A percentile compares a stretch with the other conserved stretches of the same genome.
Evolutionary conservation across 306 rosid genomes (phyloP).

Genomic region (Acacia crassicarpa): DNA sequence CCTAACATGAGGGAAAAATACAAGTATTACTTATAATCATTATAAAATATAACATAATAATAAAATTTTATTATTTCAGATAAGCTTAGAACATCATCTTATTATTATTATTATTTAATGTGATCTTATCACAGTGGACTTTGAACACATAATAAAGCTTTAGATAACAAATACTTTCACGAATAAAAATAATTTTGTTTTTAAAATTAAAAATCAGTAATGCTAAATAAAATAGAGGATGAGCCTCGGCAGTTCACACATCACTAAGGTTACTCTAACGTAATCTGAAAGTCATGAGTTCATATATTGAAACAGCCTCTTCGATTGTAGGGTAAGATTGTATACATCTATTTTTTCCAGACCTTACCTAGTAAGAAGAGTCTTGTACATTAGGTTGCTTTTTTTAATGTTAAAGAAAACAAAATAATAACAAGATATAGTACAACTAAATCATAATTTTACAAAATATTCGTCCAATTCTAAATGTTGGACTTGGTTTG

Average conservation of each 20-base stretch:
- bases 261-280: no score
- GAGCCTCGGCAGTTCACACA: no score
- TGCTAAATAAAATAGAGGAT: no score
- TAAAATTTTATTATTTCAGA: not conserved
- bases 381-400: no score
- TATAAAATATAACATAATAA: not conserved
- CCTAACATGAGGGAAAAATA: not conserved
- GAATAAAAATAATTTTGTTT: not conserved
- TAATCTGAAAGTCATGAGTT: no score
- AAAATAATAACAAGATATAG: not conserved
- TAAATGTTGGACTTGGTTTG: no score
- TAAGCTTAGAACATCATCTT: not conserved
- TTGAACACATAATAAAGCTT: not conserved
- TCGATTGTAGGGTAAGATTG: accelerated
- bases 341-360: no score
- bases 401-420: not conserved
- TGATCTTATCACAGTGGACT: not conserved
- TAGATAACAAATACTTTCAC: not conserved
- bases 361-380: no score
- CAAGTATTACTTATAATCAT: not conserved
- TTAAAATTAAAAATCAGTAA: no score
- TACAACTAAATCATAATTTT: not conserved
- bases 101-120: not conserved
- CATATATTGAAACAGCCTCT: no score
- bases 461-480: no score